Evolutionary conservation across 2,329 filamentous ascomycete species (phyloP).

Genomic region (Cercospora canescens): DNA sequence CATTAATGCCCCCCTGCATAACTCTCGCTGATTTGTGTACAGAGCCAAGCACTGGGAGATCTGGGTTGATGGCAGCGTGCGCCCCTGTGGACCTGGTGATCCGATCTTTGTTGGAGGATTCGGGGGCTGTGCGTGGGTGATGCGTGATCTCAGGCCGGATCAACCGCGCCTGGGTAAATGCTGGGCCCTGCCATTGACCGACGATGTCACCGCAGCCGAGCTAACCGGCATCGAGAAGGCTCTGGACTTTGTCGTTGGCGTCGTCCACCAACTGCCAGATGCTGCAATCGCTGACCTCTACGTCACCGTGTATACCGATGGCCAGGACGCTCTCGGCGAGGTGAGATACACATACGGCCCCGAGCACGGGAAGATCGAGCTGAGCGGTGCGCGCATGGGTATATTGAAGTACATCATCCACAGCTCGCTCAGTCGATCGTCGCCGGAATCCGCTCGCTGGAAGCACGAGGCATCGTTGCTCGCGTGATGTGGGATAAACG

Average conservation of each 20-base stretch:
- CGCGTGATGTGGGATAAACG: conserved; percentile 6
- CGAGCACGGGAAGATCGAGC: not conserved
- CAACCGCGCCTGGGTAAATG: not conserved
- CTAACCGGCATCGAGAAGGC: not conserved
- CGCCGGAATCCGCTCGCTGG: not conserved
- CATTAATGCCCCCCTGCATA: not conserved
- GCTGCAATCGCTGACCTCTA: not conserved
- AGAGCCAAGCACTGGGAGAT: not conserved
- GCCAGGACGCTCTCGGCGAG: conserved; percentile 2
- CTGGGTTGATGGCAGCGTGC: not conserved
- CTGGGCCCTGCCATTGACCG: not conserved
- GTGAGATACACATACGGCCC: not conserved
- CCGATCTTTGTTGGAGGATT: not conserved
- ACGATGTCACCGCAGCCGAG: not conserved
- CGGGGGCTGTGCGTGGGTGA: not conserved
- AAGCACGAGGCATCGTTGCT: conserved; percentile 1
- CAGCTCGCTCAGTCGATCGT: not conserved
- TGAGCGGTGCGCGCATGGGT: not conserved
- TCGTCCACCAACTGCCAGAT: not conserved
- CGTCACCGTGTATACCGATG: conserved; percentile 9
- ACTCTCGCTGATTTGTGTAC: not conserved
- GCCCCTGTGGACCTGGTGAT: not conserved
- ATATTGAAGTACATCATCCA: not conserved
- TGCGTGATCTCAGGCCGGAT: not conserved
- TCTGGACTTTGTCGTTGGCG: not conserved